Evolutionary conservation across 768 basidiomycete genomes (phyloP).

Genomic region (Lactifluus rugatus): DNA sequence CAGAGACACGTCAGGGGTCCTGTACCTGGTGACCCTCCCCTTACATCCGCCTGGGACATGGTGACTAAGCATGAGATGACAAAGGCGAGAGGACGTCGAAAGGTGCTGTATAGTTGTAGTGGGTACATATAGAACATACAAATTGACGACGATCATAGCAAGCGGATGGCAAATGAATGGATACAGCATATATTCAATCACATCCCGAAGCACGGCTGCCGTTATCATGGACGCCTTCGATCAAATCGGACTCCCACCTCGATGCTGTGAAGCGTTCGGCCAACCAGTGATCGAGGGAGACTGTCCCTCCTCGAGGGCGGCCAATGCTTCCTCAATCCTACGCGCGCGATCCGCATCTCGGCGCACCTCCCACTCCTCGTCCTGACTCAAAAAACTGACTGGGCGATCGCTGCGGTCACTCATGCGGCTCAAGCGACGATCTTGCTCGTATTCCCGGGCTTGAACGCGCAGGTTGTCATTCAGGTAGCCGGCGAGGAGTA

Average conservation of each 20-base stretch:
- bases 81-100: no score
- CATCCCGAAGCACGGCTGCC: no score
- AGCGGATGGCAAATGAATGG: no score
- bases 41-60: no score
- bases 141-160: not conserved
- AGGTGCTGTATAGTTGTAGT: no score
- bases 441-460: constrained; percentile 10
- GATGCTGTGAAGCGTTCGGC: not conserved
- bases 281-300: not conserved
- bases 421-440: constrained; percentile 22
- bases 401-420: constrained; percentile 31
- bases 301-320: constrained; percentile 28
- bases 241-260: not conserved
- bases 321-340: constrained; percentile 47
- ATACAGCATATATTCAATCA: no score
- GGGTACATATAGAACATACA: not conserved
- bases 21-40: no score
- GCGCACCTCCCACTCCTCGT: constrained; percentile 48
- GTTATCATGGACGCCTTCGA: not conserved
- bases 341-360: constrained; percentile 44
- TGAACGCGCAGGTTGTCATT: constrained; percentile 17
- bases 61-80: no score
- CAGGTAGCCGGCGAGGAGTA: constrained; percentile 47
- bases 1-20: no score
- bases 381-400: constrained; percentile 44